These are phyloP conservation scores for Strobilomyces echinocephalus DNA, from an alignment of 768 basidiomycete species.

Conservation along the genomic window DNA sequence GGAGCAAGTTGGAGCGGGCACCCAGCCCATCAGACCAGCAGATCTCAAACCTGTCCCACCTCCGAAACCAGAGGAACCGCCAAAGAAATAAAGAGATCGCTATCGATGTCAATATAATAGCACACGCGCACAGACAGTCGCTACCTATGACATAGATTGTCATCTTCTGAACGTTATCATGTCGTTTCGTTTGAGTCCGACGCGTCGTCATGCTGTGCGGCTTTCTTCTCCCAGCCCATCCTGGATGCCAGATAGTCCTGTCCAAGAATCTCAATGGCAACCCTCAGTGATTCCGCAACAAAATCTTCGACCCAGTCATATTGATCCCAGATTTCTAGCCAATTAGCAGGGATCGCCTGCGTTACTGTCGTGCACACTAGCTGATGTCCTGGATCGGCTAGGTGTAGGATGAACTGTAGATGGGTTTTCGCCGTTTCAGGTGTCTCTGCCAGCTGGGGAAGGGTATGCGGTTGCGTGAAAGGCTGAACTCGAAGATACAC, in stretches of 20 bases:
- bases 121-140: slow-evolving; percentile 8
- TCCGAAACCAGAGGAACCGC: slow-evolving; percentile 67
- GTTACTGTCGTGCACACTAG: slow-evolving; percentile 74
- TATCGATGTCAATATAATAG: slow-evolving; percentile 11
- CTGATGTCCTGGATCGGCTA: slow-evolving; percentile 75
- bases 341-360: slow-evolving; percentile 77
- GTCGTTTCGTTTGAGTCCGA: slow-evolving; percentile 4
- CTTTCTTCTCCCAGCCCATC: slow-evolving; percentile 71
- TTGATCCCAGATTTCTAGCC: slow-evolving; percentile 88
- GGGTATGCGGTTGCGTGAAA: slow-evolving; percentile 54
- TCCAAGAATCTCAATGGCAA: slow-evolving; percentile 85
- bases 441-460: slow-evolving; percentile 31
- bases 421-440: slow-evolving; percentile 31
- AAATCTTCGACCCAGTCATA: slow-evolving; percentile 97
- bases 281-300: slow-evolving; percentile 78
- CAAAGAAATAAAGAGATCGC: slow-evolving; percentile 59
- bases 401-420: slow-evolving; percentile 60
- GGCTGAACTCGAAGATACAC: slow-evolving; percentile 94
- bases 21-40: slow-evolving; percentile 53
- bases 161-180: slow-evolving; percentile 4
- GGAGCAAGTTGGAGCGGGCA: slow-evolving; percentile 85
- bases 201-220: slow-evolving; percentile 3
- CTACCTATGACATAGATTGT: slow-evolving; percentile 8
- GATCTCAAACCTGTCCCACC: slow-evolving; percentile 73
- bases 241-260: slow-evolving; percentile 85